A percentile compares a stretch with the other conserved stretches of the same genome.
Evolutionary conservation across 306 rosid species (phyloP).

Genomic region (Oemleria cerasiformis): DNA sequence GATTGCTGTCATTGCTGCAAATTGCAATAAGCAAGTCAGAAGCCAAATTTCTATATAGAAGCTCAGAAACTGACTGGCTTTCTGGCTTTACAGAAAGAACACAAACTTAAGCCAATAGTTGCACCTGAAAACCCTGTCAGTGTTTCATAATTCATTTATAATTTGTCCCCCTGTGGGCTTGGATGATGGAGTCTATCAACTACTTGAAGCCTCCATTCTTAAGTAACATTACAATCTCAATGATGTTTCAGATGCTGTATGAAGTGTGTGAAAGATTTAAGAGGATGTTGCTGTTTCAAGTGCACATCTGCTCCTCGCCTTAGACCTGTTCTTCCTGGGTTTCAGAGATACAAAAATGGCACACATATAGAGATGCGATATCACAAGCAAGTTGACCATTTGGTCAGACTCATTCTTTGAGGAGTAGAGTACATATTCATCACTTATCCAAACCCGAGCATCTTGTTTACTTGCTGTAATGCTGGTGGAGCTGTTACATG

Average conservation of each 20-base stretch:
- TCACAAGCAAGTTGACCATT: slow-evolving; percentile 31
- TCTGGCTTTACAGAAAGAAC: no score
- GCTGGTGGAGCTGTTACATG: neutral
- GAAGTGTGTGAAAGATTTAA: slow-evolving; percentile 52
- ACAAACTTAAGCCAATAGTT: no score
- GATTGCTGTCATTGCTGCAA: no score
- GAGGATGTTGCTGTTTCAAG: slow-evolving; percentile 72
- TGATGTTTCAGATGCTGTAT: slow-evolving; percentile 66
- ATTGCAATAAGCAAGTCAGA: no score
- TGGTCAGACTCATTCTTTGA: slow-evolving; percentile 9
- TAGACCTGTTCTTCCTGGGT: slow-evolving; percentile 66
- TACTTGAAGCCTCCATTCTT: neutral
- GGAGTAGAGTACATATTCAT: neutral
- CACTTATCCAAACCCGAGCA: neutral
- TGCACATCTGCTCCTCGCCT: slow-evolving; percentile 82
- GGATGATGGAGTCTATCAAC: neutral
- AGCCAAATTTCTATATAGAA: no score
- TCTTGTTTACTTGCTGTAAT: neutral
- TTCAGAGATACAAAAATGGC: slow-evolving; percentile 80
- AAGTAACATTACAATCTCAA: neutral
- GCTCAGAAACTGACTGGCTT: no score
- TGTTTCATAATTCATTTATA: no score
- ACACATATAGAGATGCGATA: slow-evolving; percentile 60
- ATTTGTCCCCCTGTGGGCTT: neutral
- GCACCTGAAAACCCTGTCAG: no score